These are phyloP conservation scores for Pisolithus tinctorius DNA, from an alignment of 768 basidiomycete genomes.

Conservation along the genomic window DNA sequence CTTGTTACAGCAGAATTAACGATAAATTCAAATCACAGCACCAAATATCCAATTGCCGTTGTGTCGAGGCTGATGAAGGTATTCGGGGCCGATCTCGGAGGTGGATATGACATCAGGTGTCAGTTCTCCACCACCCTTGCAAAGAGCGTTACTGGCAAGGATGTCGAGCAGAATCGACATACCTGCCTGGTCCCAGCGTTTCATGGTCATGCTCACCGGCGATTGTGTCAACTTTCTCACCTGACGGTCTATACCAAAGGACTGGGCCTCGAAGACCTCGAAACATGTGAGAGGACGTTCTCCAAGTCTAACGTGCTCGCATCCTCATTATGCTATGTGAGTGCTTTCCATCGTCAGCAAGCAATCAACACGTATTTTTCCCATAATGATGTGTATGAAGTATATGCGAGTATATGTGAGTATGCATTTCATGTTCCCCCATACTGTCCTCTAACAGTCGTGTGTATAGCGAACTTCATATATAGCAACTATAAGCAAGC, in stretches of 20 bases:
- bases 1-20: too few species aligned
- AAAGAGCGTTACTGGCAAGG: slow-evolving; percentile 4
- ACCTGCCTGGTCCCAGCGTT: slow-evolving; percentile 9
- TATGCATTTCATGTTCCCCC: neutral
- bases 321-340: too few species aligned
- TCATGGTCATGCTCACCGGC: slow-evolving; percentile 19
- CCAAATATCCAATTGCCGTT: slow-evolving; percentile 17
- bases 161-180: neutral
- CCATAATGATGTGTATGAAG: neutral
- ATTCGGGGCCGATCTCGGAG: slow-evolving; percentile 3
- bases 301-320: too few species aligned
- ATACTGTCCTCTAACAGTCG: too few species aligned
- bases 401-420: neutral
- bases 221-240: slow-evolving; percentile 12
- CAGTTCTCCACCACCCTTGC: slow-evolving; percentile 10
- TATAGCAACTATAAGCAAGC: slow-evolving; percentile 23
- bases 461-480: slow-evolving; percentile 9
- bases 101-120: slow-evolving; percentile 20
- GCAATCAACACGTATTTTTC: too few species aligned
- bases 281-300: too few species aligned
- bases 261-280: too few species aligned
- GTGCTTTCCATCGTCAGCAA: too few species aligned
- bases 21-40: neutral
- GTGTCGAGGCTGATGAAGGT: slow-evolving; percentile 4
- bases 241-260: too few species aligned